Evolutionary conservation across 139 green algal genomes (phyloP).

Genomic region (Closterium sp.): DNA sequence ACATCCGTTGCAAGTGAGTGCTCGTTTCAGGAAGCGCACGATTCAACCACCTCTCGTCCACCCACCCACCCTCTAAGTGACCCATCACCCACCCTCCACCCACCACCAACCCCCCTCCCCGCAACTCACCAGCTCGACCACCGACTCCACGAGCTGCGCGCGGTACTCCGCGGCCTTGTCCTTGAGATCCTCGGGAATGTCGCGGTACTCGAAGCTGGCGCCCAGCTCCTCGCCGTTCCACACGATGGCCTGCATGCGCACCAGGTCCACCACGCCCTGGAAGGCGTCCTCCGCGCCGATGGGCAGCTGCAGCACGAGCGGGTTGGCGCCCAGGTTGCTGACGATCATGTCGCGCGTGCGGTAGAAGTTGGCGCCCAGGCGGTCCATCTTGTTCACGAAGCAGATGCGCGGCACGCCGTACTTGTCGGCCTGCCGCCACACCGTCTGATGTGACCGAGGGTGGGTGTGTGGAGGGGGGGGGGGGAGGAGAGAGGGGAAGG

Average conservation of each 20-base stretch:
- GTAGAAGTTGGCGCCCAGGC: conserved; percentile 97
- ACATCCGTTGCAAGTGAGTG: too few relatives aligned
- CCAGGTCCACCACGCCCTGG: conserved; percentile 90
- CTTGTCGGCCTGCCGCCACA: conserved; percentile 99
- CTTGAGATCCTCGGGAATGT: conserved; percentile 86
- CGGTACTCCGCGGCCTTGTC: conserved; percentile 82
- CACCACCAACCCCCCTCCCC: too few relatives aligned
- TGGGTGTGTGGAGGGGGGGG: neutral
- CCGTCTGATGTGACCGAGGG: conserved; percentile 51
- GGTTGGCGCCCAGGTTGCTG: conserved; percentile 85
- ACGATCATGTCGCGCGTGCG: conserved; percentile 72
- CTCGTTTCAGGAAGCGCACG: too few relatives aligned
- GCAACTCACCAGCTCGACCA: conserved; percentile 75
- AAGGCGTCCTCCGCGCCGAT: conserved; percentile 93
- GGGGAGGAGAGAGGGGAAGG: conserved; percentile 59
- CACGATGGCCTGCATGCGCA: conserved; percentile 94
- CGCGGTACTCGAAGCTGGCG: conserved; percentile 58
- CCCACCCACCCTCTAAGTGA: neutral
- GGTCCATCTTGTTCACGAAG: conserved; percentile 99
- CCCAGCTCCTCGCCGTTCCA: conserved; percentile 95
- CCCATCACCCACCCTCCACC: too few relatives aligned
- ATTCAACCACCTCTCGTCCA: neutral
- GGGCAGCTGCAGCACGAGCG: conserved; percentile 75
- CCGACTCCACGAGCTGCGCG: conserved; percentile 84
- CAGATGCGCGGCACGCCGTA: conserved; percentile 94